phyloP scores from a whole-genome alignment of 306 rosid species.

The Cercis canadensis region DNA sequence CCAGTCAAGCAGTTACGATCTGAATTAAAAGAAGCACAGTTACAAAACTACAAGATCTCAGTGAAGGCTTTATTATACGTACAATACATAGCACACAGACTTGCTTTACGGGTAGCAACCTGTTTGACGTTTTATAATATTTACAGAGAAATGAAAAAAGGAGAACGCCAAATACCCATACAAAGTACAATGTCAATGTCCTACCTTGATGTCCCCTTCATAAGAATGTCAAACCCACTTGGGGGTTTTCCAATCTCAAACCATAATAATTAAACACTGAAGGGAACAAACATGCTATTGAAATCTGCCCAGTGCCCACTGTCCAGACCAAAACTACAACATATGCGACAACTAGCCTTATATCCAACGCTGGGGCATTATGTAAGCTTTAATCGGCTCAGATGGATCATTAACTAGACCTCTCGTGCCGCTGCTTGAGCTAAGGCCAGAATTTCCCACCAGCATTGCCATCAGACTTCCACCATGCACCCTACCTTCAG shows the following conservation, averaged over 20 bases:
- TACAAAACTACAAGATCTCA: conserved; percentile 31
- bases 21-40: neutral
- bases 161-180: conserved; percentile 59
- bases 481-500: conserved; percentile 96
- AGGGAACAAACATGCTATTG: conserved; percentile 47
- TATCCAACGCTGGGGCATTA: conserved; percentile 62
- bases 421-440: conserved; percentile 54
- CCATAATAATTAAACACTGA: conserved; percentile 43
- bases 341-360: conserved; percentile 41
- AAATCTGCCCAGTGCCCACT: conserved; percentile 40
- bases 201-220: conserved; percentile 48
- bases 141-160: conserved; percentile 50
- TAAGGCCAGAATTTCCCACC: conserved; percentile 46
- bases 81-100: conserved; percentile 56
- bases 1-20: no score
- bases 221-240: conserved; percentile 37
- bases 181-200: conserved; percentile 40
- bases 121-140: conserved; percentile 53
- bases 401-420: conserved; percentile 42
- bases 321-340: conserved; percentile 42
- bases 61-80: conserved; percentile 56
- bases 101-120: conserved; percentile 60
- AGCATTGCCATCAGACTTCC: conserved; percentile 88
- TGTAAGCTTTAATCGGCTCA: conserved; percentile 47
- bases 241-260: conserved; percentile 48